phyloP scores from a whole-genome alignment of 2,329 filamentous ascomycete species.

The Diaporthe batatas region DNA sequence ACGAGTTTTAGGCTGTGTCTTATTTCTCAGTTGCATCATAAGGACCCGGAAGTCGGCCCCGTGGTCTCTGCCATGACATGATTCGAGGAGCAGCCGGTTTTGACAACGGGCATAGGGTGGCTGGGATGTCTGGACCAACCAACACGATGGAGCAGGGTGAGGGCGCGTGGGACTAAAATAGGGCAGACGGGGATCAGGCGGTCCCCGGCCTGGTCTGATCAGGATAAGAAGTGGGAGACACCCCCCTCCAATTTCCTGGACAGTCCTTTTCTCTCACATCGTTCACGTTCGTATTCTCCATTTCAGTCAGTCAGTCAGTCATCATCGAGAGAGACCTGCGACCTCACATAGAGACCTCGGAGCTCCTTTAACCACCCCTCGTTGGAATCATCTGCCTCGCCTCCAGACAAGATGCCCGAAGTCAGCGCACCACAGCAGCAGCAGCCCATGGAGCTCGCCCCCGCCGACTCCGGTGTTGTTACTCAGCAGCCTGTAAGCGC shows the following conservation, averaged over 20 bases:
- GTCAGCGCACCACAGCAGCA: slow-evolving; percentile 28
- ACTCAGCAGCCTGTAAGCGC: slow-evolving; percentile 34
- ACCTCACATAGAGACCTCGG: background rate
- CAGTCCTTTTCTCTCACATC: background rate
- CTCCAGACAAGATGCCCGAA: slow-evolving; percentile 27
- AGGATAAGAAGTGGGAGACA: background rate
- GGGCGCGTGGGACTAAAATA: slow-evolving; percentile 12
- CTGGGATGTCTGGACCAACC: slow-evolving; percentile 18
- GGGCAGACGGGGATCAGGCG: background rate
- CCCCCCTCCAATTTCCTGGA: background rate
- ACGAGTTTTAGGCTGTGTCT: background rate
- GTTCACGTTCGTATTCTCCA: background rate
- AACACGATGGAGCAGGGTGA: slow-evolving; percentile 18
- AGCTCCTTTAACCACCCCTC: too few species aligned
- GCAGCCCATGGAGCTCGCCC: slow-evolving; percentile 34
- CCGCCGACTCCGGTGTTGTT: slow-evolving; percentile 7
- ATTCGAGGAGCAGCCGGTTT: slow-evolving; percentile 16
- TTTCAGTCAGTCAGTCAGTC: too few species aligned
- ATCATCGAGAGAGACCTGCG: background rate
- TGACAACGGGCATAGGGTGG: slow-evolving; percentile 5
- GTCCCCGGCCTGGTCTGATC: background rate
- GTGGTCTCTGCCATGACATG: background rate
- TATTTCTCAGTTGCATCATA: background rate
- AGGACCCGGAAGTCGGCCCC: too few species aligned
- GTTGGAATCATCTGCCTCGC: background rate